Base-by-base conservation (phyloP, 169 alveolate species). In the Plasmodium knowlesi region DNA sequence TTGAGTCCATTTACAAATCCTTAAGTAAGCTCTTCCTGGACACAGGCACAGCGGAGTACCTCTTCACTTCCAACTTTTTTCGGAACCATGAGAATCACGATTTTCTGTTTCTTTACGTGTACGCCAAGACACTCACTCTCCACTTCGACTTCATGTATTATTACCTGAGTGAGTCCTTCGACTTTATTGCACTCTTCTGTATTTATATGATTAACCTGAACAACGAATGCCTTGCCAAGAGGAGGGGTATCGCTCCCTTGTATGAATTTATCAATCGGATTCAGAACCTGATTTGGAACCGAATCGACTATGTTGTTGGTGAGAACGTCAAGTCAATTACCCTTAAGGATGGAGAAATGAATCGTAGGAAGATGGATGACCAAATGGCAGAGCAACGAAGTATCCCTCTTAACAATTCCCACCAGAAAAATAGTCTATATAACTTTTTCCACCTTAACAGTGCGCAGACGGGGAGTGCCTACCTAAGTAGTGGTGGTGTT, bases 1-100 rank as follows among this genome's bases (percentile, higher is more conserved):
- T 92, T 39, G 97, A 96, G 82, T 80, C 76, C 16, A 95, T 96
- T 12, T 71, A 95, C 74, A 96, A 94, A 74, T 96, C 97, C 19
- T 86, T 93, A 30, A 93, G 82, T 5, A 96, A 96, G 79, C 86
- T 96, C 50, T 71, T 96, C 57, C 73, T 93, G 22, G 97, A 96
- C 72, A 96, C 97, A 1, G 96, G 96, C 0, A 72, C 97, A 4
- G 78, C 95, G 19, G 97, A 96, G 57, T 95, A 88, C 74, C 37
- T 73, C 10, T 95, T 96, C 84, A 67, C 95, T 5, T 72, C 72
- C 16, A 84, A 76, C 34, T 96, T 96, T 70, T 96, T 93, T 57
- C 90, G 61, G n/a, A 76, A 89, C 82, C 57, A 80, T 41, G 94
- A 89, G 37, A 79, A 28, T 19, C 89, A 57, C 4, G 94, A 89